Evolutionary conservation across 345 rosid species (phyloP).

Genomic region (Hirschfeldia incana): DNA sequence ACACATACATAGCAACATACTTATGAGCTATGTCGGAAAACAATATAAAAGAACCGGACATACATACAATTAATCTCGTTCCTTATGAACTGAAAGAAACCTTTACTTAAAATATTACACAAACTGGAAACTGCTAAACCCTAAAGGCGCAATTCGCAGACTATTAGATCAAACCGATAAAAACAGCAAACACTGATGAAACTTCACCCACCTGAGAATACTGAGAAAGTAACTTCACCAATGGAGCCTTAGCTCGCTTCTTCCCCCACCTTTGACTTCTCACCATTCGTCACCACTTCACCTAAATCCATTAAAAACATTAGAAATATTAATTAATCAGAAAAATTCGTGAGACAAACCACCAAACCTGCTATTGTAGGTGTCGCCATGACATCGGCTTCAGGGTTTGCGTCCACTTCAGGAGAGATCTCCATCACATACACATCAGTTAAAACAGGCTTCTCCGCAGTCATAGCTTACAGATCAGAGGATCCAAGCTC

Average conservation of each 20-base stretch:
- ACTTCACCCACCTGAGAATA: too few relatives aligned
- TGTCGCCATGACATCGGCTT: not conserved
- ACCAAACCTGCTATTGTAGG: conserved; percentile 3
- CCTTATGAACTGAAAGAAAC: conserved; percentile 16
- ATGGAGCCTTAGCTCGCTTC: conserved; percentile 53
- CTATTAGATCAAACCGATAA: too few relatives aligned
- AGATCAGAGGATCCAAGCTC: not conserved
- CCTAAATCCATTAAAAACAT: conserved; percentile 45
- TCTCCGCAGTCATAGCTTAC: not conserved
- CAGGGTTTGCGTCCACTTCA: not conserved
- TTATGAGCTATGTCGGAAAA: not conserved
- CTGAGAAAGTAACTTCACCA: too few relatives aligned
- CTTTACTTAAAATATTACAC: too few relatives aligned
- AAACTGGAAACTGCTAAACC: too few relatives aligned
- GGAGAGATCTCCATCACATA: not conserved
- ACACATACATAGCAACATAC: not conserved
- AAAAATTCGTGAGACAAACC: not conserved
- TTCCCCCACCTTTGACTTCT: conserved; percentile 33
- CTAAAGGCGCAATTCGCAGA: too few relatives aligned
- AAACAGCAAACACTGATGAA: too few relatives aligned
- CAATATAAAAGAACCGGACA: not conserved
- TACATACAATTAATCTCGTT: conserved; percentile 3
- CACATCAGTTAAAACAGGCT: not conserved
- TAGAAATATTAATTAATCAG: conserved; percentile 13
- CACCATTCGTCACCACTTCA: conserved; percentile 34